Evolutionary conservation across 495 filamentous ascomycete species (phyloP).

Genomic region (Aspergillus ellipticus): DNA sequence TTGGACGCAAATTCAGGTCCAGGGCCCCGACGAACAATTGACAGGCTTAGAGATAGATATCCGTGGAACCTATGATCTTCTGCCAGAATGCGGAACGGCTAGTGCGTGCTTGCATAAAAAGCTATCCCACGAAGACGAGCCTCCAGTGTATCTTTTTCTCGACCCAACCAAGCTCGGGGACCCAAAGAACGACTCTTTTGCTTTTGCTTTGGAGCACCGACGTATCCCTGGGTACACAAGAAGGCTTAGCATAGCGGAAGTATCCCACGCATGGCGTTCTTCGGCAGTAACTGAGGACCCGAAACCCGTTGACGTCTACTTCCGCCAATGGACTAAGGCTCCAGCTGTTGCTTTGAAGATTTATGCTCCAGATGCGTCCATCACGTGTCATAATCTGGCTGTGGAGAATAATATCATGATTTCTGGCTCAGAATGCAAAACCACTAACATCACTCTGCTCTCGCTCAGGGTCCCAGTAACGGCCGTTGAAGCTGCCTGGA

Average conservation of each 20-base stretch:
- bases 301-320: constrained; percentile 19
- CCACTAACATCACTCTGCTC: constrained; percentile 26
- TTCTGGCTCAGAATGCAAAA: constrained; percentile 16
- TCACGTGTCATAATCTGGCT: constrained; percentile 14
- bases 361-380: constrained; percentile 4
- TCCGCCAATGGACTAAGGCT: constrained; percentile 22
- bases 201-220: constrained; percentile 56
- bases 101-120: constrained; percentile 53
- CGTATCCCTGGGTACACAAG: constrained; percentile 52
- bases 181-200: constrained; percentile 53
- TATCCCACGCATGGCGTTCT: constrained; percentile 35
- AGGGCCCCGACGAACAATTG: constrained; percentile 23
- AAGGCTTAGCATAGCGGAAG: constrained; percentile 45
- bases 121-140: constrained; percentile 9
- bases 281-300: constrained; percentile 1
- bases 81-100: constrained; percentile 66
- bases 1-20: constrained; percentile 36
- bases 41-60: constrained; percentile 41
- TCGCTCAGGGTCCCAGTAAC: constrained; percentile 16
- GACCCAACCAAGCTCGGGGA: constrained; percentile 51
- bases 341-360: constrained; percentile 10
- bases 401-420: constrained; percentile 12
- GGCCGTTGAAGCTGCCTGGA: constrained; percentile 11
- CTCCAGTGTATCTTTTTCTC: constrained; percentile 60
- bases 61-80: constrained; percentile 51